phyloP scores from a whole-genome alignment of 805 yeast genomes.

The Starmerella asiatica region DNA sequence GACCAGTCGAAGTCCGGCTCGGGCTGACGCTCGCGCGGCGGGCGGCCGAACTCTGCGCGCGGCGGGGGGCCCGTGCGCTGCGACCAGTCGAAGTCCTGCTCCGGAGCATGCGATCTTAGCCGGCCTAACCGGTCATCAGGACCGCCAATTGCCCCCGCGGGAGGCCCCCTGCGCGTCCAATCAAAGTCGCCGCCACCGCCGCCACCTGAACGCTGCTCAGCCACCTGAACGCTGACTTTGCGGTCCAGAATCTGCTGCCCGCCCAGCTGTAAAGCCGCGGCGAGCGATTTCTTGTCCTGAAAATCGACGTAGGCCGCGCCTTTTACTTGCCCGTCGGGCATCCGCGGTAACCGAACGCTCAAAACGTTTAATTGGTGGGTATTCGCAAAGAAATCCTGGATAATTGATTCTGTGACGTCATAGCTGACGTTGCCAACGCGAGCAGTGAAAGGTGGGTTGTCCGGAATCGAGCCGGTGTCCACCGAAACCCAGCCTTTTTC shows the following conservation, averaged over 20 bases:
- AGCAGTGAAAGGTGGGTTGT: constrained; percentile 85
- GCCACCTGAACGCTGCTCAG: constrained; percentile 47
- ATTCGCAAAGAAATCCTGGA: constrained; percentile 24
- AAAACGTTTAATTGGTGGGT: constrained; percentile 37
- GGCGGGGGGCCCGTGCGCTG: constrained; percentile 22
- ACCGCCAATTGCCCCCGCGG: constrained; percentile 29
- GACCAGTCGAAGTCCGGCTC: constrained; percentile 20
- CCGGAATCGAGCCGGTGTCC: constrained; percentile 70
- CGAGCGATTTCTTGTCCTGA: constrained; percentile 66
- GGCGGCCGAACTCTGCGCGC: constrained; percentile 27
- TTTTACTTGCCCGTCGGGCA: constrained; percentile 52
- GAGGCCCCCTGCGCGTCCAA: constrained; percentile 19
- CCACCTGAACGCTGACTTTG: constrained; percentile 56
- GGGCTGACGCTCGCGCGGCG: constrained; percentile 34
- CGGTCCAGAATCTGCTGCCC: constrained; percentile 65
- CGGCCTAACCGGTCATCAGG: constrained; percentile 32
- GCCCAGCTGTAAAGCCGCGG: constrained; percentile 56
- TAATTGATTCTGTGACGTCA: constrained; percentile 54
- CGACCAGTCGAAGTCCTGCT: constrained; percentile 16
- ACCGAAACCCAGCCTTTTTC: constrained; percentile 6
- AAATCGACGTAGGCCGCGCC: constrained; percentile 88
- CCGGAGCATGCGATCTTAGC: constrained; percentile 10
- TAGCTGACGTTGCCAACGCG: constrained; percentile 74
- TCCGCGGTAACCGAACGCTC: constrained; percentile 60
- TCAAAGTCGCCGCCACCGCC: constrained; percentile 31